Conservation (phyloP, 2,329 filamentous ascomycete genomes). For the Leptographium radiaticola region DNA sequence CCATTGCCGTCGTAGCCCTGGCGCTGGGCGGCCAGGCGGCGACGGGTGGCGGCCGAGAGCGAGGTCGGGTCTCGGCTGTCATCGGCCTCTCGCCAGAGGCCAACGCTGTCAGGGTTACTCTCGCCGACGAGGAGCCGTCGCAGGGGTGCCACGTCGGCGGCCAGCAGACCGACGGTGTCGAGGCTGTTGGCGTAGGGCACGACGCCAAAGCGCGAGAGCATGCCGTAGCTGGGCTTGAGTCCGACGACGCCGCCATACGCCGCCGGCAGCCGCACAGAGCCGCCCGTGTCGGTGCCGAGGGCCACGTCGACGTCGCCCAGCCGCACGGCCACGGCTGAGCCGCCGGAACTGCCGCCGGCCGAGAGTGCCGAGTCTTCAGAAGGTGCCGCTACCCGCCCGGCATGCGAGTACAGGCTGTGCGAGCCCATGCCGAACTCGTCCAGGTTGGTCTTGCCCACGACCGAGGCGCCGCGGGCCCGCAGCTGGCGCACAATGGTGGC, state of each 20-base stretch:
- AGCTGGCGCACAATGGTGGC: constrained; percentile 66
- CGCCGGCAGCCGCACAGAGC: constrained; percentile 75
- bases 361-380: constrained; percentile 32
- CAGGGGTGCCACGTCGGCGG: constrained; percentile 37
- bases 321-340: constrained; percentile 76
- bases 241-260: constrained; percentile 75
- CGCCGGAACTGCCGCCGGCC: constrained; percentile 82
- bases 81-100: constrained; percentile 24
- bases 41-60: constrained; percentile 42
- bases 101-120: not conserved
- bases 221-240: constrained; percentile 85
- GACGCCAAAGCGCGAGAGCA: constrained; percentile 74
- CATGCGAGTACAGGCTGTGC: constrained; percentile 18
- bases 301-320: constrained; percentile 46
- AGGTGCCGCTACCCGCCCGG: constrained; percentile 13
- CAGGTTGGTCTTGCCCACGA: constrained; percentile 76
- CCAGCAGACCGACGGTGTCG: constrained; percentile 75
- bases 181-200: constrained; percentile 87
- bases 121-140: constrained; percentile 30
- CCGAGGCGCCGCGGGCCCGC: constrained; percentile 42
- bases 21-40: constrained; percentile 19
- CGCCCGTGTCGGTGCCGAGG: constrained; percentile 86
- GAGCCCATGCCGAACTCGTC: constrained; percentile 45
- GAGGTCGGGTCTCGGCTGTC: constrained; percentile 60
- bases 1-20: constrained; percentile 1